Conservation (phyloP, 176 grass and related monocot species). For the Elaeis guineensis region DNA sequence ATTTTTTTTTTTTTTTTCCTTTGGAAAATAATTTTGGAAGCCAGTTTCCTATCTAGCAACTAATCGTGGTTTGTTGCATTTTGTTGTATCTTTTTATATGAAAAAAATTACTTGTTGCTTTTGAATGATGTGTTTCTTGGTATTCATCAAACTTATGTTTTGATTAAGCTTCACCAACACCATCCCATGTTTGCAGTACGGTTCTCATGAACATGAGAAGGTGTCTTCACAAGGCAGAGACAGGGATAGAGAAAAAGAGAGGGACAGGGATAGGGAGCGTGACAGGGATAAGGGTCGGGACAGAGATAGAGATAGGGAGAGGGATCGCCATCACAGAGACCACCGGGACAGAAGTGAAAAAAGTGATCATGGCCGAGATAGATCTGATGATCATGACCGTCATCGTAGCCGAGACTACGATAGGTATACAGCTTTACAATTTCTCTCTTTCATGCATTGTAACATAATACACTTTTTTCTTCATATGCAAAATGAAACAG, state of each 20-base stretch:
- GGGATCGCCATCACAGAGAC: conserved; percentile 67
- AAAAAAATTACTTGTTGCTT: too few relatives aligned
- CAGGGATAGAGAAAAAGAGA: conserved; percentile 38
- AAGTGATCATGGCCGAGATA: conserved; percentile 36
- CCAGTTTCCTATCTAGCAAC: too few relatives aligned
- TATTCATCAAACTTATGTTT: too few relatives aligned
- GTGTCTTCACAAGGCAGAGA: conserved; percentile 5
- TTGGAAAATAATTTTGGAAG: too few relatives aligned
- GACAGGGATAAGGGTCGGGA: conserved; percentile 18
- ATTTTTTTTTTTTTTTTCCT: too few relatives aligned
- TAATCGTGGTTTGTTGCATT: too few relatives aligned
- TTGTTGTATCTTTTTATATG: too few relatives aligned
- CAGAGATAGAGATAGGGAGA: conserved; percentile 9
- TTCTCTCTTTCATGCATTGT: background rate
- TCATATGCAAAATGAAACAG: too few relatives aligned
- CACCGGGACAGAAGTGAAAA: conserved; percentile 61
- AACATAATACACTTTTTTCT: background rate
- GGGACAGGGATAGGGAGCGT: conserved; percentile 13
- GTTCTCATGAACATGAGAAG: too few relatives aligned
- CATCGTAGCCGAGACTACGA: conserved; percentile 43
- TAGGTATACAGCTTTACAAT: conserved; percentile 21
- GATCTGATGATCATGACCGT: conserved; percentile 58
- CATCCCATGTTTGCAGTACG: too few relatives aligned
- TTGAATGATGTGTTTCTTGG: too few relatives aligned
- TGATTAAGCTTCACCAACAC: too few relatives aligned